These are phyloP conservation scores for Chenopodium berlandieri DNA, from an alignment of 148 eudicot species.

Conservation along the genomic window DNA sequence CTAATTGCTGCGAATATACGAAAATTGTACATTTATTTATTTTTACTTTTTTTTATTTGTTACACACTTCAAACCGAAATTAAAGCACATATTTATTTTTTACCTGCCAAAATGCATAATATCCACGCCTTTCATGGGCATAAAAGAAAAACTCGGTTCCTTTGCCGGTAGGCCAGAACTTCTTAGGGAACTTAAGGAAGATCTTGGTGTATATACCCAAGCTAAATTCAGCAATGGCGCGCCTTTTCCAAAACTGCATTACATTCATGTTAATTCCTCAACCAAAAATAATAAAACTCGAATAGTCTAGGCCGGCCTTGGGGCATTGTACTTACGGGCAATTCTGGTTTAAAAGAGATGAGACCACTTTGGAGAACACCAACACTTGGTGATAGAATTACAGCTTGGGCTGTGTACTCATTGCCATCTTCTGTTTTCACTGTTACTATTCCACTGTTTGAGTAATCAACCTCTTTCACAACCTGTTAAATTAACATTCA, in stretches of 20 bases:
- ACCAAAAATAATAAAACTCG: too few relatives aligned
- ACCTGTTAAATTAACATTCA: constrained; percentile 6
- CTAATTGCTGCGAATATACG: constrained; percentile 24
- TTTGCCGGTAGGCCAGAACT: constrained; percentile 34
- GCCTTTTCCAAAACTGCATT: constrained; percentile 31
- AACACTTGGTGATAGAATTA: constrained; percentile 27
- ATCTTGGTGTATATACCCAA: constrained; percentile 29
- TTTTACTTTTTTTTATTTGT: neutral
- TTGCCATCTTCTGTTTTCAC: constrained; percentile 31
- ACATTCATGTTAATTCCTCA: neutral
- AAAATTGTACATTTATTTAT: neutral
- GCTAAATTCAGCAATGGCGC: constrained; percentile 30
- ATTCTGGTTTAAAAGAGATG: constrained; percentile 23
- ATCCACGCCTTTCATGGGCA: constrained; percentile 35
- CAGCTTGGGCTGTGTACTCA: constrained; percentile 19
- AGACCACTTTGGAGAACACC: constrained; percentile 37
- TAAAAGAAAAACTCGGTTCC: constrained; percentile 33
- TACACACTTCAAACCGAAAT: too few relatives aligned
- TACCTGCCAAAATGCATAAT: constrained; percentile 39
- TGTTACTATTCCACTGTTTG: constrained; percentile 7
- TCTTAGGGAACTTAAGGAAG: constrained; percentile 31
- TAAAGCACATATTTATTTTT: too few relatives aligned
- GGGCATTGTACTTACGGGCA: constrained; percentile 18
- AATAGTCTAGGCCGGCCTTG: too few relatives aligned
- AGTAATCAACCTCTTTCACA: constrained; percentile 18